Percentiles rank a stretch among this genome's conserved stretches.
Conservation (phyloP, 352 stramenopile genomes). For the Phytophthora hibernalis region DNA sequence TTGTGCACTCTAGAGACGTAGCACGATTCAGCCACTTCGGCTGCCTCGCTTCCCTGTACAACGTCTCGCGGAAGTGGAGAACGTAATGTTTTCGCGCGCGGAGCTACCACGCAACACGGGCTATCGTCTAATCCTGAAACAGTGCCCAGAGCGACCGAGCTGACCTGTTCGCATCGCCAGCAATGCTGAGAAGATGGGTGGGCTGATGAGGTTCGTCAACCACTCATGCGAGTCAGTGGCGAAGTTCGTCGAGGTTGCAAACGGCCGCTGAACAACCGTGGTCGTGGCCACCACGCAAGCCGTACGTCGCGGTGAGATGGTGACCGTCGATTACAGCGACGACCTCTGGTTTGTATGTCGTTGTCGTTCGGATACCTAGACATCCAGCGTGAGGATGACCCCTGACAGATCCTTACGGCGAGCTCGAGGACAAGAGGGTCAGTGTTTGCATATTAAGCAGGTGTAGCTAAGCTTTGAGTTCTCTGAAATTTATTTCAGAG, state of each 20-base stretch:
- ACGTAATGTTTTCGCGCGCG: background rate
- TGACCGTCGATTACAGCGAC: too few species aligned
- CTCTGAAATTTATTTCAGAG: too few species aligned
- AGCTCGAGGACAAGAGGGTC: too few species aligned
- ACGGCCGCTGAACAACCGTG: too few species aligned
- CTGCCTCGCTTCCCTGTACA: constrained; percentile 63
- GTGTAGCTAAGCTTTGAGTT: too few species aligned
- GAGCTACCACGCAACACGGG: background rate
- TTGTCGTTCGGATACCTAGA: too few species aligned
- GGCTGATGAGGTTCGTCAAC: constrained; percentile 16
- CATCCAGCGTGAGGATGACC: too few species aligned
- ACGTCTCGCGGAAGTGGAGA: constrained; percentile 37
- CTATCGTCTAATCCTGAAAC: constrained; percentile 1
- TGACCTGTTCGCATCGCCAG: background rate
- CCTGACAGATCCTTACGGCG: too few species aligned
- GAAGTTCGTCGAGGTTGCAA: constrained; percentile 6
- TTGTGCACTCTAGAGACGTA: constrained; percentile 70
- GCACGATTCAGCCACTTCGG: constrained; percentile 55
- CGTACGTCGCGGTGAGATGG: too few species aligned
- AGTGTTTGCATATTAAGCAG: too few species aligned
- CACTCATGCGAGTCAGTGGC: constrained; percentile 3
- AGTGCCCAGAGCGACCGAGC: background rate
- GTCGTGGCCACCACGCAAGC: too few species aligned
- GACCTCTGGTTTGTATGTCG: too few species aligned
- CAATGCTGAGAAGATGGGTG: background rate